Conservation (phyloP, 257 asterid genomes). For the Solanum microdontum region DNA sequence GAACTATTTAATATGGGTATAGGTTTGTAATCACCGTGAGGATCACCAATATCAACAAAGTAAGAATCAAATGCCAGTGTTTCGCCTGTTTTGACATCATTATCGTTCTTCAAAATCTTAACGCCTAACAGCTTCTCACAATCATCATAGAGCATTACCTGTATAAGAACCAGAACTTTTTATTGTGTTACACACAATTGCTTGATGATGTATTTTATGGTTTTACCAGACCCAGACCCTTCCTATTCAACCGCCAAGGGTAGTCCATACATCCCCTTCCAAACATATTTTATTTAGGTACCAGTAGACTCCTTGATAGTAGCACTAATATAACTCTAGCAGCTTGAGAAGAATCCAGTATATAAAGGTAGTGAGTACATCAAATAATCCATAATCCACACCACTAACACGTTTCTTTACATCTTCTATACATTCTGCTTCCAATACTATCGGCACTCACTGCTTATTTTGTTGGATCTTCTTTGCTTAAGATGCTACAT, state of each 20-base stretch:
- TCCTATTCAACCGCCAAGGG: background rate
- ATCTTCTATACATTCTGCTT: background rate
- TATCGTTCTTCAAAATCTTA: constrained; percentile 65
- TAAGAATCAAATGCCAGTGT: constrained; percentile 45
- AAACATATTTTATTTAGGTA: background rate
- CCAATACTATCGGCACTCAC: background rate
- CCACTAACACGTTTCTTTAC: background rate
- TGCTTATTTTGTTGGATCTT: background rate
- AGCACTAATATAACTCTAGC: background rate
- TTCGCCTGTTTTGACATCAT: constrained; percentile 51
- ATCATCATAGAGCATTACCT: constrained; percentile 77
- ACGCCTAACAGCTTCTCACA: constrained; percentile 53
- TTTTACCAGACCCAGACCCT: background rate
- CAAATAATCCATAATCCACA: background rate
- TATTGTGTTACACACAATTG: background rate
- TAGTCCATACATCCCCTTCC: background rate
- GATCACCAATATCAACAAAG: constrained; percentile 78
- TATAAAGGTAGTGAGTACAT: background rate
- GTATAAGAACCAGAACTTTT: constrained; percentile 1
- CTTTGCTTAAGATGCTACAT: background rate
- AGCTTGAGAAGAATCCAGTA: background rate
- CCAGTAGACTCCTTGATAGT: background rate
- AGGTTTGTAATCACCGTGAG: constrained; percentile 33
- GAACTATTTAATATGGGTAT: constrained; percentile 6
- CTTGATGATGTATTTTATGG: background rate